Evolutionary conservation across 352 stramenopile species (phyloP), one percentile per base, ranked within the genome.

Genomic region (Phytophthora multivora): DNA sequence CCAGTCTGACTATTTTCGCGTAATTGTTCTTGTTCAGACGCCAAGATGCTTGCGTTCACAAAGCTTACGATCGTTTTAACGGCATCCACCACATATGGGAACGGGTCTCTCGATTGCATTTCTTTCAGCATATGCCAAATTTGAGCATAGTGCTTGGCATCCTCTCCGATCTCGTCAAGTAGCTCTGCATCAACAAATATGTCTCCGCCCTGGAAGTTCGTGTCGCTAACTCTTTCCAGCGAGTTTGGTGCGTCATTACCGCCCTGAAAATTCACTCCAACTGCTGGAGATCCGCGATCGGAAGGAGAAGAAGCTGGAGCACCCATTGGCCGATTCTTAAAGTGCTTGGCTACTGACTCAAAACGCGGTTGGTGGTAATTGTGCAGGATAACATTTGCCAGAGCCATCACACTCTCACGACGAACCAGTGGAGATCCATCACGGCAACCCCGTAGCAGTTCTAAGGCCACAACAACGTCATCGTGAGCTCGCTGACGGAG

Each of bases 81-180:
- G 48, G 55, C 84, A 59, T 63, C 78, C 18, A 64, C 78, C 28
- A 79, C 95, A 65, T 77, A 64, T 11, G 89, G 88, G 57, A 97
- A 96, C 6, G 91, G 82, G 56, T 98, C 94, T 31, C 74, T 76
- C 4, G 91, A 86, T 61, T 97, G 89, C 36, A 97, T 78, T 31
- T 82, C 76, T 48, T 92, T 86, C 18, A 98, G 64, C 35, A 71
- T 69, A 30, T 87, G 75, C 93, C 92, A 98, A 30, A 97, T 86
- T 45, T 86, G 58, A 50, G 77, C 71, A 58, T 98, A 97, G 55
- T 91, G 82, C 49, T 91, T 84, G n/a, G 89, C 77, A 39, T 80
- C 76, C 26, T 89, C 72, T 19, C 65, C 67, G 38, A 90, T 83
- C 15, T 72, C 51, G 7, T 78, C 63, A 4, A 72, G 38, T 21